Percentiles rank a stretch among this genome's conserved stretches.
Conservation (phyloP, 495 filamentous ascomycete species). For the Aspergillus heteromorphus region DNA sequence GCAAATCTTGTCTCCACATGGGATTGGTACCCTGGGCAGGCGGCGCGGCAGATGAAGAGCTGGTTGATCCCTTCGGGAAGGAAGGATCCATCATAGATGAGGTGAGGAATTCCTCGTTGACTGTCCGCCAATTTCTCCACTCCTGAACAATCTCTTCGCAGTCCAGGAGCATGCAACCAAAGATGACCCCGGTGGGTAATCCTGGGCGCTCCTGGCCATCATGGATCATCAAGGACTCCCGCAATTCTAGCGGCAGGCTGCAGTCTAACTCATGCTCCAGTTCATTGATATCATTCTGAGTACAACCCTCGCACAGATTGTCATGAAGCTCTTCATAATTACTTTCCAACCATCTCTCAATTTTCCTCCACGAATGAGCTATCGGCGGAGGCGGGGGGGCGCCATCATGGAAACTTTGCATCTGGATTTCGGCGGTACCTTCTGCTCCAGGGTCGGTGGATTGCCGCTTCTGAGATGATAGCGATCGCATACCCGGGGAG, state of each 20-base stretch:
- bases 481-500: slow-evolving; percentile 82
- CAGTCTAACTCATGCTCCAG: slow-evolving; percentile 94
- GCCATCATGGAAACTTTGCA: slow-evolving; percentile 94
- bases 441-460: slow-evolving; percentile 56
- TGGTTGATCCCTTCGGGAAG: slow-evolving; percentile 61
- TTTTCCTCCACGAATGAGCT: slow-evolving; percentile 83
- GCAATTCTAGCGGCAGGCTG: slow-evolving; percentile 86
- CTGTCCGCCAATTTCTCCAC: slow-evolving; percentile 92
- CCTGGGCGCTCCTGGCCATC: slow-evolving; percentile 96
- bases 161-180: slow-evolving; percentile 90
- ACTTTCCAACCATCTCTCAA: slow-evolving; percentile 89
- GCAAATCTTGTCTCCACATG: slow-evolving; percentile 80
- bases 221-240: slow-evolving; percentile 84
- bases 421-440: slow-evolving; percentile 78
- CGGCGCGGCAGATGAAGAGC: slow-evolving; percentile 53
- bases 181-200: slow-evolving; percentile 85
- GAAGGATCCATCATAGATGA: slow-evolving; percentile 48
- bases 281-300: slow-evolving; percentile 93
- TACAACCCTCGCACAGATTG: slow-evolving; percentile 85
- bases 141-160: slow-evolving; percentile 98
- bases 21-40: slow-evolving; percentile 49
- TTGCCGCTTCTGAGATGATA: slow-evolving; percentile 52
- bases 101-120: slow-evolving; percentile 81
- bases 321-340: slow-evolving; percentile 94
- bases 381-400: slow-evolving; percentile 85